Evolutionary conservation across 1,284 basidiomycete species (phyloP).

Genomic region (Ceratobasidium sp.): DNA sequence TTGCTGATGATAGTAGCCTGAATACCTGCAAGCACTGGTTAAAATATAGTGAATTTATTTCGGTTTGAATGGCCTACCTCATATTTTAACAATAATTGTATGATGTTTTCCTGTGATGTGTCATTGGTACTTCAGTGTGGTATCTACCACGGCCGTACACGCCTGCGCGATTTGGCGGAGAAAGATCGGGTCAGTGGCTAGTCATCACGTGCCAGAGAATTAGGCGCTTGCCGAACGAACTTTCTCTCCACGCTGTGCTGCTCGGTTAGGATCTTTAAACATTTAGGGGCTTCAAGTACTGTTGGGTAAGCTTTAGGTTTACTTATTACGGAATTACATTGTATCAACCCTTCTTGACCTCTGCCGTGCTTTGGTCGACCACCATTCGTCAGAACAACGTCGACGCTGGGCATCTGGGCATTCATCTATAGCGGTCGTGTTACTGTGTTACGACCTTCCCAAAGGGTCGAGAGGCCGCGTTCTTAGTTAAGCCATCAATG

Average conservation of each 20-base stretch:
- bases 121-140: too few species aligned
- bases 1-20: too few species aligned
- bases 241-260: conserved; percentile 17
- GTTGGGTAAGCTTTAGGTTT: not conserved
- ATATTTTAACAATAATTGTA: too few species aligned
- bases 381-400: not conserved
- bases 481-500: conserved; percentile 40
- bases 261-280: conserved; percentile 1
- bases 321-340: not conserved
- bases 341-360: not conserved
- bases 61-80: too few species aligned
- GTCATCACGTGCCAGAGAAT: not conserved
- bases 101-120: too few species aligned
- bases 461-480: conserved; percentile 29
- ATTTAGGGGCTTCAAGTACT: not conserved
- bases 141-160: too few species aligned
- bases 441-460: conserved; percentile 41
- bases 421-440: conserved; percentile 15
- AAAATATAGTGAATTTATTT: too few species aligned
- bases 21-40: too few species aligned
- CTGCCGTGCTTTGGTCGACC: not conserved
- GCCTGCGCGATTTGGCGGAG: too few species aligned
- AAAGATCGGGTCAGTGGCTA: not conserved
- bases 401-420: not conserved
- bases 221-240: conserved; percentile 20